phyloP scores from a whole-genome alignment of 1,284 basidiomycete species.

The Puccinia polysora region DNA sequence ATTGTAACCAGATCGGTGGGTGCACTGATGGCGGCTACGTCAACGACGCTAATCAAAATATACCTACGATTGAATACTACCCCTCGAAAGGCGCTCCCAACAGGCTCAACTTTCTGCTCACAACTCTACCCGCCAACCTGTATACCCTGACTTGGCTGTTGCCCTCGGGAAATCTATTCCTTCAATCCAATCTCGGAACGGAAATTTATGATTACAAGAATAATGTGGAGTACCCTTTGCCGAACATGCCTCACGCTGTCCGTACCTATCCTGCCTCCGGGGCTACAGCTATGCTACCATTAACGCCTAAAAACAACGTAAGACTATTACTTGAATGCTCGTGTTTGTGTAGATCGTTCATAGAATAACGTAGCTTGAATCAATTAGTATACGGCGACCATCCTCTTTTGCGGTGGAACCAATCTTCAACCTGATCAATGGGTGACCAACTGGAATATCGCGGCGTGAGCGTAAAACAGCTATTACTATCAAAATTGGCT shows the following conservation, averaged over 20 bases:
- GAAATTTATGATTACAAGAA: conserved; percentile 43
- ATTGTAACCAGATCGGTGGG: conserved; percentile 28
- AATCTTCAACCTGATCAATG: conserved; percentile 64
- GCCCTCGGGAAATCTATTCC: conserved; percentile 41
- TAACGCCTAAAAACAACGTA: conserved; percentile 75
- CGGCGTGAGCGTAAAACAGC: conserved; percentile 57
- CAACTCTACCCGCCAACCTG: conserved; percentile 27
- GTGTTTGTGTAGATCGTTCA: background rate
- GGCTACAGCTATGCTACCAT: conserved; percentile 80
- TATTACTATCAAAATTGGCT: no score
- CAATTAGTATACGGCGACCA: conserved; percentile 64
- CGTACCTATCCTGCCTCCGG: conserved; percentile 85
- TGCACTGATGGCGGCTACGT: conserved; percentile 44
- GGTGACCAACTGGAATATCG: conserved; percentile 65
- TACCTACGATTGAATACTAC: conserved; percentile 37
- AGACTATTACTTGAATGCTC: background rate
- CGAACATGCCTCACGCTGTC: conserved; percentile 51
- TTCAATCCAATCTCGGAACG: conserved; percentile 35
- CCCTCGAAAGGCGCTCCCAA: conserved; percentile 30
- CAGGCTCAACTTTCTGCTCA: conserved; percentile 20
- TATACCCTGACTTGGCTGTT: conserved; percentile 41
- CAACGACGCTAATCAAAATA: conserved; percentile 41
- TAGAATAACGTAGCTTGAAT: background rate
- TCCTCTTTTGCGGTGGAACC: conserved; percentile 83
- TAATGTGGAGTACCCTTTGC: conserved; percentile 44